Conservation (phyloP, 306 rosid species). For the Vigna radiata region DNA sequence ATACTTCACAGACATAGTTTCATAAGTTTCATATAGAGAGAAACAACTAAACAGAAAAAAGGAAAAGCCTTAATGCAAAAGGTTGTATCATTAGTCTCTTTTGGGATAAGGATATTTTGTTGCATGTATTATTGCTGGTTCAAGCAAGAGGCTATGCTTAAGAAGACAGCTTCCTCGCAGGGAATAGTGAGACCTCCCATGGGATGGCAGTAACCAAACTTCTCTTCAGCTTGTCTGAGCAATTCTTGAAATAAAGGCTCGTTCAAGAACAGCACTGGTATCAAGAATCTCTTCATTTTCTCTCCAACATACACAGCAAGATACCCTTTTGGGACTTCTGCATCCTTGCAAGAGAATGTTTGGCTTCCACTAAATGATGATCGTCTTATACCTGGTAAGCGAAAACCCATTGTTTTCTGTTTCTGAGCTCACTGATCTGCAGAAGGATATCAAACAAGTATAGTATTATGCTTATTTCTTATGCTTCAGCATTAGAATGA, state of each 20-base stretch:
- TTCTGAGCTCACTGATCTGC: neutral
- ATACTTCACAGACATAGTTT: slow-evolving; percentile 8
- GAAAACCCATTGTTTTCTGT: slow-evolving; percentile 47
- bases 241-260: slow-evolving; percentile 53
- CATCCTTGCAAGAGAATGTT: slow-evolving; percentile 13
- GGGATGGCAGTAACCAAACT: slow-evolving; percentile 59
- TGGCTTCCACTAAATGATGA: slow-evolving; percentile 39
- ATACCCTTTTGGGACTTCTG: slow-evolving; percentile 55
- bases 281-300: slow-evolving; percentile 51
- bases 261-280: slow-evolving; percentile 54
- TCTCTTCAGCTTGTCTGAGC: slow-evolving; percentile 50
- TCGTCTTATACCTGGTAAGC: slow-evolving; percentile 41
- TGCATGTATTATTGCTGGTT: neutral
- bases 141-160: slow-evolving; percentile 44
- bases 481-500: neutral
- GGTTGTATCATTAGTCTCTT: slow-evolving; percentile 19
- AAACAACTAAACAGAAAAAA: neutral
- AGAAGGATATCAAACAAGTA: slow-evolving; percentile 17
- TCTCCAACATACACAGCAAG: slow-evolving; percentile 60
- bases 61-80: slow-evolving; percentile 6
- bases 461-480: neutral
- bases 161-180: slow-evolving; percentile 54
- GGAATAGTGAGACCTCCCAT: slow-evolving; percentile 64
- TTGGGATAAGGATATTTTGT: neutral
- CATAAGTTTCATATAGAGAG: neutral